Percentiles rank a stretch among this genome's conserved stretches.
Evolutionary conservation across 192 early-diverging fungal genomes (phyloP).

Genomic region (Geosiphon pyriformis): DNA sequence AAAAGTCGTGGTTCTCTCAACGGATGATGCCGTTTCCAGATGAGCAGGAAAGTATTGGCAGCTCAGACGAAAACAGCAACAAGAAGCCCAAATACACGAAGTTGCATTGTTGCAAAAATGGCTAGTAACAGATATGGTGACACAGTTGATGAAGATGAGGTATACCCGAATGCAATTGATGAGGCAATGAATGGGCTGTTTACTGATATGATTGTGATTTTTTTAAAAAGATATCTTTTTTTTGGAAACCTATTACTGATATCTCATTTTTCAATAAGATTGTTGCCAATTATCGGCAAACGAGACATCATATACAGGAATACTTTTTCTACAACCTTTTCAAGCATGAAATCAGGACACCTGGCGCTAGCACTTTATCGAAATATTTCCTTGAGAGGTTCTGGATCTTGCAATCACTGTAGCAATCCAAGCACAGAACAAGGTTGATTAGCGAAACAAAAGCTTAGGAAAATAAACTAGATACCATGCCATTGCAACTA

Average conservation of each 20-base stretch:
- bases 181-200: background rate
- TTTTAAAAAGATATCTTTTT: background rate
- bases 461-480: background rate
- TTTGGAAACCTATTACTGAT: background rate
- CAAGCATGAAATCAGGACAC: background rate
- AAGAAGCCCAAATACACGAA: background rate
- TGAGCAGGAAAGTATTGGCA: background rate
- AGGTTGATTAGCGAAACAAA: background rate
- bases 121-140: background rate
- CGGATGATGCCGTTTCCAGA: background rate
- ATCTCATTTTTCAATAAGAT: background rate
- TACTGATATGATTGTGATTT: background rate
- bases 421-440: background rate
- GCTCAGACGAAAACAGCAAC: background rate
- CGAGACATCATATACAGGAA: background rate
- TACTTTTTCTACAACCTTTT: background rate
- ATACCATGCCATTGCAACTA: background rate
- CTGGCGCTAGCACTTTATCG: background rate
- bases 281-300: background rate
- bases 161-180: background rate
- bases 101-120: background rate
- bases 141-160: background rate
- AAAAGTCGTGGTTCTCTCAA: constrained; percentile 11
- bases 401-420: background rate
- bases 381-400: background rate